phyloP scores from a whole-genome alignment of 345 rosid genomes.

The Angophora floribunda region DNA sequence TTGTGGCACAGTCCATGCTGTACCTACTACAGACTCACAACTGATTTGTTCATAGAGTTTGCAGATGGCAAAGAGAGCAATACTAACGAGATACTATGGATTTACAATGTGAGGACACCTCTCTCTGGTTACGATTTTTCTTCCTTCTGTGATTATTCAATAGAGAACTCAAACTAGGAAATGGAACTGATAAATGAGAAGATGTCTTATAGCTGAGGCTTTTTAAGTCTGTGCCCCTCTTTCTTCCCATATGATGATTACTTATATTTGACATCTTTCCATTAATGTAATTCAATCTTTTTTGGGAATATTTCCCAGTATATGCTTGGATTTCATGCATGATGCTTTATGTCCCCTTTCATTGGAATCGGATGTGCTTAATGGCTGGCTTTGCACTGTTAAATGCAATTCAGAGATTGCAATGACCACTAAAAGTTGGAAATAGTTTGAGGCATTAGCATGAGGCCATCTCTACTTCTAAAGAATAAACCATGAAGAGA shows the following conservation, averaged over 20 bases:
- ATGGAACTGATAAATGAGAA: neutral
- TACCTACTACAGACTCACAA: neutral
- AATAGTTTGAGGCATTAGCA: neutral
- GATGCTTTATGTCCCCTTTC: neutral
- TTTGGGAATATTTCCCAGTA: neutral
- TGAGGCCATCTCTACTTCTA: neutral
- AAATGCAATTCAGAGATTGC: neutral
- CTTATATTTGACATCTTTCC: neutral
- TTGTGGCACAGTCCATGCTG: neutral
- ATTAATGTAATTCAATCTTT: neutral
- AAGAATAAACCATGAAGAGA: neutral
- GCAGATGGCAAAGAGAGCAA: neutral
- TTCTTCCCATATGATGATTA: neutral
- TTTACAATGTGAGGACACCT: neutral
- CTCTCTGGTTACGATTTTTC: neutral
- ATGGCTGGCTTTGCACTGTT: neutral
- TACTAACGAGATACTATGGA: neutral
- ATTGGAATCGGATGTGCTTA: neutral
- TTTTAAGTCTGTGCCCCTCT: neutral
- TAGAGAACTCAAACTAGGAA: neutral
- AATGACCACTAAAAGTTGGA: neutral
- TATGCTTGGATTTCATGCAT: neutral
- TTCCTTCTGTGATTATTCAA: neutral
- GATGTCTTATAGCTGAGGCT: neutral
- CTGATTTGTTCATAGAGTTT: neutral